Base-by-base conservation (phyloP, 1,139 yeast genomes). In the Candida pseudocylindracea region DNA sequence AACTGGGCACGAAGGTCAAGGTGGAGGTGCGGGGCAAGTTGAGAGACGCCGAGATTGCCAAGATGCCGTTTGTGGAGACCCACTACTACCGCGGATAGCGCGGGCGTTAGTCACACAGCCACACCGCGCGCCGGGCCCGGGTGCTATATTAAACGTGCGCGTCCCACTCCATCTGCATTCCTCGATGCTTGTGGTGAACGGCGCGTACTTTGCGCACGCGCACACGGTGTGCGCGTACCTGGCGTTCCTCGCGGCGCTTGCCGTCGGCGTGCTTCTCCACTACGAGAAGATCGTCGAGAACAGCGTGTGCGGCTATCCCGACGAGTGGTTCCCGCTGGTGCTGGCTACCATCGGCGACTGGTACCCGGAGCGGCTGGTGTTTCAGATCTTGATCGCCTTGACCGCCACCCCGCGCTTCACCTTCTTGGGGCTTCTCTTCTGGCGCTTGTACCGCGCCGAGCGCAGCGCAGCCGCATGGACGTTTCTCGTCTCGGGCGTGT, bases 281-380 rank as follows among this genome's bases (percentile, higher is more conserved):
- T 83, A 72, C 50, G 57, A 75, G 38, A 85, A 88, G 49, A 88
- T 88, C 45, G 94, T 88, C 10, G 61, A 72, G 44, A 88, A 88
- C 49, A 75, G 88, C 31, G 68, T 70, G 39, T 85, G 60, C 46
- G 92, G 93, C 0, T 88, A 80, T 47, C 98, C 98, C 1, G 91
- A 83, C 37, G 98, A 88, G 52, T 88, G 98, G 98, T 85, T 88
- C 46, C 98, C 98, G 1, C 75, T 92, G 44, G 98, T 88, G 2
- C 76, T 93, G 27, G 96, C 98, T 2, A 69, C 98, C 1, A 88
- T 88, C 48, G 98, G 98, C 33, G 98, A 88, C 48, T 54, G 95
- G 40, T 88, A 83, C 47, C 98, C 98, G 1, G 98, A 88, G 53
- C 62, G 98, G 42, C 79, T 94, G 2, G 57, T 88, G 26, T 88